These are phyloP conservation scores for Pythium pyrilobum DNA, from an alignment of 352 stramenopile genomes.

Conservation along the genomic window DNA sequence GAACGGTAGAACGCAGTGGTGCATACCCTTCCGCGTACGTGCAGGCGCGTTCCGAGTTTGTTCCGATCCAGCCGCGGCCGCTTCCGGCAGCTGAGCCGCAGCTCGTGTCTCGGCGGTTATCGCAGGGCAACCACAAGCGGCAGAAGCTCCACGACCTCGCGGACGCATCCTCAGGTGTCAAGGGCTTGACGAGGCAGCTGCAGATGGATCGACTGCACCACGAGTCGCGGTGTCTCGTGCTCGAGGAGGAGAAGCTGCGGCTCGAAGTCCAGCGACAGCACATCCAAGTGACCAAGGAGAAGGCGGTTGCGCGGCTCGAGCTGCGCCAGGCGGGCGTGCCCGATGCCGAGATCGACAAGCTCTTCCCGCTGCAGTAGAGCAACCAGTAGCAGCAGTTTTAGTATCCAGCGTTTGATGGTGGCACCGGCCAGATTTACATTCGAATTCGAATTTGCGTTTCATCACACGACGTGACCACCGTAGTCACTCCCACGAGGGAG, in stretches of 20 bases:
- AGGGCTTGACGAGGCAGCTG: not conserved
- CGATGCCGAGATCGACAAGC: constrained; percentile 11
- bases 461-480: too few relatives aligned
- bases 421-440: too few relatives aligned
- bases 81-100: not conserved
- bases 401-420: too few relatives aligned
- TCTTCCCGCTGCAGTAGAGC: constrained; percentile 2
- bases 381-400: too few relatives aligned
- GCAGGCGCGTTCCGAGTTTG: not conserved
- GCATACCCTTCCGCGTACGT: too few relatives aligned
- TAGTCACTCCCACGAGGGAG: too few relatives aligned
- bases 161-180: not conserved
- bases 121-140: too few relatives aligned
- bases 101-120: not conserved
- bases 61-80: not conserved
- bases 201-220: not conserved
- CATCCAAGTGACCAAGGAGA: constrained; percentile 12
- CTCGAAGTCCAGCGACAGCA: constrained; percentile 1
- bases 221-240: not conserved
- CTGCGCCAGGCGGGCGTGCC: constrained; percentile 12
- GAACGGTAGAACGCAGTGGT: too few relatives aligned
- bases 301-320: constrained; percentile 6
- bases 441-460: not conserved
- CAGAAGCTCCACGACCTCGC: not conserved
- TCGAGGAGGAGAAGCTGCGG: constrained; percentile 2